Evolutionary conservation across 192 early-diverging fungal genomes (phyloP).

Genomic region (Backusella parvicylindrica): DNA sequence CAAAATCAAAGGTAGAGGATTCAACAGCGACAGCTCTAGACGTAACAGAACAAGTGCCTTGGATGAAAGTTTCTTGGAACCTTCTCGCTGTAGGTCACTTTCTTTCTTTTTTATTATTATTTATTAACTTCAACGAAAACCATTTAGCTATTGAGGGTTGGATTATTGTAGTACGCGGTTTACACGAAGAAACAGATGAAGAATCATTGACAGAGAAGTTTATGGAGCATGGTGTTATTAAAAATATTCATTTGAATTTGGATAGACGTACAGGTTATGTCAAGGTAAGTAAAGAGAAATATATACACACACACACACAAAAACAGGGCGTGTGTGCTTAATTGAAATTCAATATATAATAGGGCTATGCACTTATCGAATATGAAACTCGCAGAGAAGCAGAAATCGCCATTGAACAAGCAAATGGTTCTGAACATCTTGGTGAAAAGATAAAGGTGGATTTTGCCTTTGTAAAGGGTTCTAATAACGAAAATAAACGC

Average conservation of each 20-base stretch:
- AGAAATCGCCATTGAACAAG: conserved; percentile 67
- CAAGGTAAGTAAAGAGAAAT: conserved; percentile 61
- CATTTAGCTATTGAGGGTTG: conserved; percentile 83
- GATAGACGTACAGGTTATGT: conserved; percentile 94
- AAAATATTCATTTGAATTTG: conserved; percentile 88
- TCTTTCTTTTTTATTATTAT: background rate
- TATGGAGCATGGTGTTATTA: conserved; percentile 86
- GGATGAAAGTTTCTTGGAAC: conserved; percentile 8
- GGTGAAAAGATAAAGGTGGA: conserved; percentile 73
- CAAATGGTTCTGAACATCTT: conserved; percentile 70
- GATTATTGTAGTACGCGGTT: conserved; percentile 89
- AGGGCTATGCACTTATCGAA: conserved; percentile 94
- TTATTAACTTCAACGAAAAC: background rate
- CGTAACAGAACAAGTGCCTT: background rate
- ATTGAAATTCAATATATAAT: background rate
- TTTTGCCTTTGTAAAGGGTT: conserved; percentile 80
- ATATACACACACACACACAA: no score
- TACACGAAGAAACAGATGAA: conserved; percentile 94
- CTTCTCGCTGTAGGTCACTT: conserved; percentile 17
- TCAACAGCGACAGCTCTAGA: background rate
- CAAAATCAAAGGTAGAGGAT: conserved; percentile 9
- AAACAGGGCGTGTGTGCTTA: background rate
- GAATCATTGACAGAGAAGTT: conserved; percentile 87
- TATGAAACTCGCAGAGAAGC: conserved; percentile 81
- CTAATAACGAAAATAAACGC: conserved; percentile 34